Evolutionary conservation across 495 filamentous ascomycete species (phyloP).

Genomic region (Trichocladium antarcticum): DNA sequence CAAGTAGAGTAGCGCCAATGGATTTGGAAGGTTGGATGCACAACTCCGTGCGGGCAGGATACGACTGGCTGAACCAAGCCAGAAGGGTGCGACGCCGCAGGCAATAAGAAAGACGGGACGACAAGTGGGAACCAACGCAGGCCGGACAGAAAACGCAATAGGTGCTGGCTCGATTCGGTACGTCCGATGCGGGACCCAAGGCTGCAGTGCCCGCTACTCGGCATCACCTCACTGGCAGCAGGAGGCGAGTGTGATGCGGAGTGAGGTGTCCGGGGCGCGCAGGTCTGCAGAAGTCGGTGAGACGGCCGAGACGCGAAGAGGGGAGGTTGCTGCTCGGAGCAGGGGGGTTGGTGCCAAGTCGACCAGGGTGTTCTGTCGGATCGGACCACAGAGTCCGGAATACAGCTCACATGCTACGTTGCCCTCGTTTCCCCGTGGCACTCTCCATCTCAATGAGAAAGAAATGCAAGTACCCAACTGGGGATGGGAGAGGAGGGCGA

Average conservation of each 20-base stretch:
- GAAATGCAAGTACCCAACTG: no score
- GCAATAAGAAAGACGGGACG: neutral
- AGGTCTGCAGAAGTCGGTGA: slow-evolving; percentile 21
- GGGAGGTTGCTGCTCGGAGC: neutral
- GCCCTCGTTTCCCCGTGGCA: no score
- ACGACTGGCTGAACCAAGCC: neutral
- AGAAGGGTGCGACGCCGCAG: neutral
- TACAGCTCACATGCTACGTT: no score
- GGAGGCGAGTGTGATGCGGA: slow-evolving; percentile 11
- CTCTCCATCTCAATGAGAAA: no score
- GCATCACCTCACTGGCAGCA: slow-evolving; percentile 12
- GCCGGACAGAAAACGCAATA: neutral
- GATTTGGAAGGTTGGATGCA: neutral
- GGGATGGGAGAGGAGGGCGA: no score
- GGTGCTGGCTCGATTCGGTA: neutral
- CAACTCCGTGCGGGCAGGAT: neutral
- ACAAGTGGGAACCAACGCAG: neutral
- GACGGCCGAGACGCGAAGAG: neutral
- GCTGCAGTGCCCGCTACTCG: slow-evolving; percentile 16
- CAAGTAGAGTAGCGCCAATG: slow-evolving; percentile 1
- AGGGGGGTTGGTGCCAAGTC: slow-evolving; percentile 2
- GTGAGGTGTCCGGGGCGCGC: slow-evolving; percentile 17
- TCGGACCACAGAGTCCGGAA: neutral
- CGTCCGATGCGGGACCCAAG: slow-evolving; percentile 3
- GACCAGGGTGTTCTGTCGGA: neutral